Conservation (phyloP, 1,139 yeast genomes). For the Debaryomycetaceae sp. region DNA sequence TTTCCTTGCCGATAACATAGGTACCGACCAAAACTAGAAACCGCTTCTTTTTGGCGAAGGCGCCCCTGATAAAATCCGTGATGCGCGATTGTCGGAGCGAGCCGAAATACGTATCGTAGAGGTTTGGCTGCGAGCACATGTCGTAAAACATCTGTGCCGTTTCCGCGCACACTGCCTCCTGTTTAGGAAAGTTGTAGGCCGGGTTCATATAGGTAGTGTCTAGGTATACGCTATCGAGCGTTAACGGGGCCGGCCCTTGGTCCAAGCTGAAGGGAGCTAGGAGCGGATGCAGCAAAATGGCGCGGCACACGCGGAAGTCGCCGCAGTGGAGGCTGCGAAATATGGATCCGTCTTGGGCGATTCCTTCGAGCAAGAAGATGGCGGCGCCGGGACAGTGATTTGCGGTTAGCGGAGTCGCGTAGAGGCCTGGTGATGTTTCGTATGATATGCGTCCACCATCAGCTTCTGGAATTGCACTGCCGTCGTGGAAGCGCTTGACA, state of each 20-base stretch:
- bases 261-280: conserved; percentile 21
- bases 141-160: conserved; percentile 45
- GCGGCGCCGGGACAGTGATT: conserved; percentile 97
- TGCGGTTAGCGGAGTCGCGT: conserved; percentile 64
- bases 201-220: conserved; percentile 88
- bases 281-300: conserved; percentile 28
- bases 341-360: conserved; percentile 12
- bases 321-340: conserved; percentile 69
- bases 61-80: conserved; percentile 29
- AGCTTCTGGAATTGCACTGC: not conserved
- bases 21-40: conserved; percentile 74
- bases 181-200: conserved; percentile 65
- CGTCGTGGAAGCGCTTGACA: conserved; percentile 10
- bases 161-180: conserved; percentile 50
- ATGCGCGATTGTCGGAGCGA: conserved; percentile 27
- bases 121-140: conserved; percentile 10
- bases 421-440: conserved; percentile 28
- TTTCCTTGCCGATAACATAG: conserved; percentile 86
- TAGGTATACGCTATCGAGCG: conserved; percentile 49
- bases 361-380: conserved; percentile 59
- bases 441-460: not conserved
- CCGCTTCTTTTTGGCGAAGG: conserved; percentile 15
- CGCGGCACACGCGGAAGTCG: conserved; percentile 65
- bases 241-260: conserved; percentile 2
- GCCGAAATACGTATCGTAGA: conserved; percentile 31